Conservation (phyloP, 2,329 filamentous ascomycete species). For the Scedosporium apiospermum region DNA sequence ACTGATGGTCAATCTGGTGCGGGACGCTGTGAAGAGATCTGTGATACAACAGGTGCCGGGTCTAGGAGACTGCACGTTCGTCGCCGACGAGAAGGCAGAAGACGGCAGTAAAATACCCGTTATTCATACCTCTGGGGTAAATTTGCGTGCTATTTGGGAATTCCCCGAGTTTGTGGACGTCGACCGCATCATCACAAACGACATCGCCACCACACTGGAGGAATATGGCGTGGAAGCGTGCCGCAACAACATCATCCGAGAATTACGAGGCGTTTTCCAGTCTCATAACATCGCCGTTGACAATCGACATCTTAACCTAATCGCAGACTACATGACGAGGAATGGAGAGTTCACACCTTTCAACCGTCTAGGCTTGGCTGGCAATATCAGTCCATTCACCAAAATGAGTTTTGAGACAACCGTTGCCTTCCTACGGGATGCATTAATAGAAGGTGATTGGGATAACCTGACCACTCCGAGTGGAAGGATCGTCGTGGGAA, state of each 20-base stretch:
- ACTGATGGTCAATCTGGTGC: constrained; percentile 84
- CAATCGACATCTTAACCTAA: constrained; percentile 84
- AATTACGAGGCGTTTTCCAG: constrained; percentile 77
- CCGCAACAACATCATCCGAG: constrained; percentile 74
- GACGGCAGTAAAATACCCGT: constrained; percentile 40
- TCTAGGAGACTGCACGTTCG: constrained; percentile 62
- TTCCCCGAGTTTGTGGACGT: constrained; percentile 80
- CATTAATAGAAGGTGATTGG: constrained; percentile 80
- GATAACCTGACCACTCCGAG: constrained; percentile 82
- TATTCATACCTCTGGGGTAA: constrained; percentile 76
- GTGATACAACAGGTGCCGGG: constrained; percentile 81
- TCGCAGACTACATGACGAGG: constrained; percentile 97
- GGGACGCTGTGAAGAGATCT: constrained; percentile 66
- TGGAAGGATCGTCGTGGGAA: constrained; percentile 79
- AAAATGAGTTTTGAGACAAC: constrained; percentile 99
- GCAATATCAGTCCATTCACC: constrained; percentile 82
- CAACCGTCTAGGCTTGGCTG: constrained; percentile 78
- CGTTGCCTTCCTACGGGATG: constrained; percentile 84
- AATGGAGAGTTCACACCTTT: constrained; percentile 84
- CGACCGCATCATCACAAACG: constrained; percentile 82
- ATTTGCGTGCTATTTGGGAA: constrained; percentile 82
- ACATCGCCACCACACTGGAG: constrained; percentile 74
- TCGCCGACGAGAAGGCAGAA: constrained; percentile 49
- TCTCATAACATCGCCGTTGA: constrained; percentile 91
- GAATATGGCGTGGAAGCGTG: constrained; percentile 92